Evolutionary conservation across 495 filamentous ascomycete genomes (phyloP), one percentile per base, ranked within the genome.

Genomic region (Parachaetomium inaequale): DNA sequence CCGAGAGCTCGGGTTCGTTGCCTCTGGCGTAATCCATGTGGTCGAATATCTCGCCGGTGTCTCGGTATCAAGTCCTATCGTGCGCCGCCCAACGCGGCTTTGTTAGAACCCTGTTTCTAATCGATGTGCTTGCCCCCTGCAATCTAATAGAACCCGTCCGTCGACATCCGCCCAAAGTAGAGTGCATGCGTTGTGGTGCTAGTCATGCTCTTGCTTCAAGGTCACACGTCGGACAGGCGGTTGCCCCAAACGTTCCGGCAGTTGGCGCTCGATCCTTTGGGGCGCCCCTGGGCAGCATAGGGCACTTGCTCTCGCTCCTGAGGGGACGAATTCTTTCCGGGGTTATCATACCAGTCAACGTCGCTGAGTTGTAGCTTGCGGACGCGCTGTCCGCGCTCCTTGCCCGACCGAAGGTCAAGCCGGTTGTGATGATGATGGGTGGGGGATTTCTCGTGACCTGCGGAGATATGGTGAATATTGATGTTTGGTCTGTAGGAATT

Each of bases 311-410:
- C 57, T 40, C 25, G 45, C 23, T 40, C 31, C 2, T 50, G 2
- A 12, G 15, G 38, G n/a, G 29, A n/a, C n/a, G n/a, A 15, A 11
- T 34, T 36, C 38, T 23, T 57, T 46, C 28, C 53, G 28, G 63
- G 63, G 61, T 58, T 62, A 51, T 58, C 80, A 76, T 93, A 97
- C 94, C 94, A 98, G 73, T 98, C 93, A 72, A 98, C 90, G 72
- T 98, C 94, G 71, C 90, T 96, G 51, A 98, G 83, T 70, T 98
- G 93, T 59, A 98, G 80, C 73, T 96, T 96, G 68, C 93, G 84
- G 38, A 92, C 86, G 15, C 93, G 88, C 72, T 96, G 92, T 57
- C 88, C 86, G 64, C 92, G 87, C 66, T 86, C 88, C 55, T 84
- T 87, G 61, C 81, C 81, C 25, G 86, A 82, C 71, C 65, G 57